Percentiles rank a stretch among this genome's conserved stretches.
Conservation (phyloP, 139 green algal genomes). For the Eudorina sp. region DNA sequence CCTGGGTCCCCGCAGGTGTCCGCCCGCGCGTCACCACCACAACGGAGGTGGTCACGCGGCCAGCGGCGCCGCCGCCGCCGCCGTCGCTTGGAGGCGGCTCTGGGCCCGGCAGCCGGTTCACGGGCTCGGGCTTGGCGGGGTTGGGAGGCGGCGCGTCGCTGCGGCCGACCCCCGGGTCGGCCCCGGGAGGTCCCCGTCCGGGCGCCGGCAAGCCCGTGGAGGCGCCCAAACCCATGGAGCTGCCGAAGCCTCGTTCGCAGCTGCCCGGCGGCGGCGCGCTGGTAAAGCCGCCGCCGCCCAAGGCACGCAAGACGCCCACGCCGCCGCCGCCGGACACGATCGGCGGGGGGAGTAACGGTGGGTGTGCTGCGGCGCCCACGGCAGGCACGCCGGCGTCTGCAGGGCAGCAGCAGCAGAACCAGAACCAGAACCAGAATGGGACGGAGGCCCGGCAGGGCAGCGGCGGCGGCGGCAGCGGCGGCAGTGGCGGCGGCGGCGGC, state of each 20-base stretch:
- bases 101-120: neutral
- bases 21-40: conserved; percentile 18
- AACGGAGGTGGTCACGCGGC: conserved; percentile 9
- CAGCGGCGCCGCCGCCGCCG: neutral
- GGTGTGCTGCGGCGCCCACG: no score
- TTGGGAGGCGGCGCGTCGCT: neutral
- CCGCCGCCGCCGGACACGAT: neutral
- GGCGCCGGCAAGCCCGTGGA: neutral
- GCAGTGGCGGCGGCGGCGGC: conserved; percentile 10
- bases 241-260: neutral
- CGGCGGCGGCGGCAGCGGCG: neutral
- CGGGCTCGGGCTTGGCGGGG: neutral
- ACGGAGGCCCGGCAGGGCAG: neutral
- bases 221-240: conserved; percentile 6
- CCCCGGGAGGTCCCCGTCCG: neutral
- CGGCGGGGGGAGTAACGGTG: neutral
- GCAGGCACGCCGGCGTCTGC: neutral
- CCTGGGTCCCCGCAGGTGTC: neutral
- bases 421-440: neutral
- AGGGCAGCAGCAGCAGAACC: neutral
- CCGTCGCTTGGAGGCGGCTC: neutral
- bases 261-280: conserved; percentile 13
- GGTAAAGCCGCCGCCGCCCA: neutral
- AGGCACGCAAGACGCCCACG: conserved; percentile 6
- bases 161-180: conserved; percentile 13